phyloP scores from a whole-genome alignment of 768 basidiomycete species.

The Lactarius vividus region DNA sequence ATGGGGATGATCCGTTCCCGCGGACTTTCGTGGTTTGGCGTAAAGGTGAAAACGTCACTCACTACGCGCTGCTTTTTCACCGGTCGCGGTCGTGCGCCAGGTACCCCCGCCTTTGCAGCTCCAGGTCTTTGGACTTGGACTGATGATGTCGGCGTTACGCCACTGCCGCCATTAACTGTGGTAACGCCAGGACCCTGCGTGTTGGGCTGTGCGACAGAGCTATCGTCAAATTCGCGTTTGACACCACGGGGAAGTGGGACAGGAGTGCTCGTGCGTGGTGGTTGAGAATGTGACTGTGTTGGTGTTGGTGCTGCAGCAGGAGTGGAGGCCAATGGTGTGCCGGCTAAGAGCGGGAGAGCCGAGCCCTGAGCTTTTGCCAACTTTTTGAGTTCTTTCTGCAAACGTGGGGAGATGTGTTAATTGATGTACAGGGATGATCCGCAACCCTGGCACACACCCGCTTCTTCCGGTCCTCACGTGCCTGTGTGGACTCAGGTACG shows the following conservation, averaged over 20 bases:
- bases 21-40: neutral
- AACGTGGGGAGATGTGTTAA: neutral
- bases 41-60: conserved; percentile 13
- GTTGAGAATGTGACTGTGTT: conserved; percentile 15
- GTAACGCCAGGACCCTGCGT: conserved; percentile 8
- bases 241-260: conserved; percentile 22
- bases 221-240: conserved; percentile 27
- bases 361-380: conserved; percentile 27
- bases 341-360: conserved; percentile 6
- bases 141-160: conserved; percentile 9
- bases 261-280: conserved; percentile 25
- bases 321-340: conserved; percentile 18
- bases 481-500: conserved; percentile 28
- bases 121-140: conserved; percentile 11
- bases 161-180: neutral
- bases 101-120: conserved; percentile 24
- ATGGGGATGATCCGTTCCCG: neutral
- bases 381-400: conserved; percentile 30
- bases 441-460: conserved; percentile 23
- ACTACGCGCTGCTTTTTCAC: conserved; percentile 29
- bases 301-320: conserved; percentile 13
- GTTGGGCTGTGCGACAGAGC: conserved; percentile 15
- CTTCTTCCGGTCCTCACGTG: conserved; percentile 29
- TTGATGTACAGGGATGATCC: conserved; percentile 1
- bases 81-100: conserved; percentile 27